Percentiles rank a stretch among this genome's conserved stretches.
phyloP scores from a whole-genome alignment of 2,329 filamentous ascomycete species.

The Leptographium lundbergii region DNA sequence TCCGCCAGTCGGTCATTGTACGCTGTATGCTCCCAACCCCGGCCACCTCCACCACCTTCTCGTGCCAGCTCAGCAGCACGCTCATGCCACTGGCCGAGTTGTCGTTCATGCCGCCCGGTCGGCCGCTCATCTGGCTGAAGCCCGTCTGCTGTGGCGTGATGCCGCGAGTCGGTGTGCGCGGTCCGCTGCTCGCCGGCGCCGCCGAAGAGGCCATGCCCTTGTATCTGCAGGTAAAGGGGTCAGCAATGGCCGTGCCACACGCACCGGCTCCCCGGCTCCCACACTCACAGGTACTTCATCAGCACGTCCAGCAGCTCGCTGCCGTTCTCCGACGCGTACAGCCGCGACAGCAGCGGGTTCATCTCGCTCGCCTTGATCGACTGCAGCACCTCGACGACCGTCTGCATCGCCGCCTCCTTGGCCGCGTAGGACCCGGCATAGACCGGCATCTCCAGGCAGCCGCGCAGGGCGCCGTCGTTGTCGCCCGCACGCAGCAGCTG shows the following conservation, averaged over 20 bases:
- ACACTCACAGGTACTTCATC: constrained; percentile 89
- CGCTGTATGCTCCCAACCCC: constrained; percentile 84
- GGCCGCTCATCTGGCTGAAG: constrained; percentile 64
- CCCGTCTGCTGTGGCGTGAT: constrained; percentile 69
- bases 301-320: constrained; percentile 79
- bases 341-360: constrained; percentile 71
- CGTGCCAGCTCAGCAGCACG: constrained; percentile 94
- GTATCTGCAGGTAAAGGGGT: constrained; percentile 42
- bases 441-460: constrained; percentile 75
- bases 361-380: constrained; percentile 95
- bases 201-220: constrained; percentile 64
- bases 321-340: constrained; percentile 68
- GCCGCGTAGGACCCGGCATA: constrained; percentile 48
- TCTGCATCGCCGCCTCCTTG: constrained; percentile 73
- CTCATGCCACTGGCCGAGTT: constrained; percentile 86
- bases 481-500: constrained; percentile 82
- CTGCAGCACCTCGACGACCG: constrained; percentile 85
- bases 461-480: constrained; percentile 71
- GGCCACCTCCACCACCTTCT: constrained; percentile 92
- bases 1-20: constrained; percentile 92
- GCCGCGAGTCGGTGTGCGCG: constrained; percentile 31
- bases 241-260: background rate
- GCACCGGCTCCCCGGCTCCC: too few relatives aligned
- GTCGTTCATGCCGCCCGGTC: constrained; percentile 42
- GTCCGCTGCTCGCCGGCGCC: constrained; percentile 23